Evolutionary conservation across 2,329 filamentous ascomycete species (phyloP), one percentile per base, ranked within the genome.

Genomic region (Alternaria sp.): DNA sequence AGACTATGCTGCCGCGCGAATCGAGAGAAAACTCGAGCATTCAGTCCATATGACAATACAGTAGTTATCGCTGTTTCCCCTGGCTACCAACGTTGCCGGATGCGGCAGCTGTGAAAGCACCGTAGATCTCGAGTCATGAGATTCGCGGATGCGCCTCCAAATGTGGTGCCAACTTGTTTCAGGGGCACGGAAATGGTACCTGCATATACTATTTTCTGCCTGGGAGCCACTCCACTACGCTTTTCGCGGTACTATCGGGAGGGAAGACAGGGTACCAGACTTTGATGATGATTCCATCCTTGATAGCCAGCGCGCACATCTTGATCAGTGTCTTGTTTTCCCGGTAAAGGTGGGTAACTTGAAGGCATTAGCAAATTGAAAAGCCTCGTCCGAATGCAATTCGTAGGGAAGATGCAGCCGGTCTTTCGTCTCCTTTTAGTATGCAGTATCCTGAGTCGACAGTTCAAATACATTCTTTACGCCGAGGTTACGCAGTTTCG

Each of bases 181-280:
- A 70, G 57, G 50, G 50, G 66, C 58, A 53, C 61, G 14, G 24
- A 60, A 58, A 60, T 34, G 58, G 62, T 67, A 65, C 61, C 54
- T 66, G 60, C 58, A 46, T 57, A 54, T 60, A 58, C 63, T 68
- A 69, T 60, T 66, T 65, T 63, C 49, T 63, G 63, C 42, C 51
- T 63, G 61, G 56, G 50, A 70, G 62, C 73, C 73, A 81, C 58
- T 69, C 66, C 51, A 78, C 62, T 34, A 79, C 72, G 54, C 78
- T 72, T 56, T 72, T 72, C 9, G 78, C 78, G 61, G 75, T 80
- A 57, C 72, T 65, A 61, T 79, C 72, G 14, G 79, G 77, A 49
- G 79, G 61, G 76, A 62, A 80, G 7, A 80, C 77, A n/a, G 77
- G 78, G 72, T 80, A 81, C 70, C 74, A 80, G 17, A 79, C 73